These are phyloP conservation scores for Diaporthe sp. DNA, from an alignment of 2,329 filamentous ascomycete genomes.

Conservation along the genomic window DNA sequence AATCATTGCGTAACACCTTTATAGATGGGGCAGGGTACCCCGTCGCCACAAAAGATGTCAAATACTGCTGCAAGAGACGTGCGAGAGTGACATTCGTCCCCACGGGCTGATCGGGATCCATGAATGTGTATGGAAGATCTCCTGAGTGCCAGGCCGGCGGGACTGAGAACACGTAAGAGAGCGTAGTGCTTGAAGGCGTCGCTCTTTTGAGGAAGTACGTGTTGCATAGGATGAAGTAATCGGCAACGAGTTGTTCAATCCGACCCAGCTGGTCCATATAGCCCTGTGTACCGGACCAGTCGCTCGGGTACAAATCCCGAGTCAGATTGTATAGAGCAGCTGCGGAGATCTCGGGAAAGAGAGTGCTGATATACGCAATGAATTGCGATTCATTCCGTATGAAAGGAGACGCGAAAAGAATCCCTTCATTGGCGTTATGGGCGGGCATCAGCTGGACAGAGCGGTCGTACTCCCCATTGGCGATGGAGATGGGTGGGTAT, in stretches of 20 bases:
- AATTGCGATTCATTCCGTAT: neutral
- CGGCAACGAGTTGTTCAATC: neutral
- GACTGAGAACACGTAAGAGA: neutral
- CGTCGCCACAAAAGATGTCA: neutral
- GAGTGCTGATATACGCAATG: neutral
- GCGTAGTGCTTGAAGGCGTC: neutral
- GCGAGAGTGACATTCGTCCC: neutral
- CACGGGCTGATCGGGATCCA: neutral
- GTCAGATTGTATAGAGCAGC: neutral
- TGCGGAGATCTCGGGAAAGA: neutral
- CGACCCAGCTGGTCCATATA: neutral
- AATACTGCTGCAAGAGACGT: neutral
- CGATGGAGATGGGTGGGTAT: neutral
- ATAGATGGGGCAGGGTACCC: neutral
- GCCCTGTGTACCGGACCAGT: neutral
- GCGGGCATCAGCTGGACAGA: neutral
- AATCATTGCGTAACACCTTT: neutral
- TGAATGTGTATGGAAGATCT: neutral
- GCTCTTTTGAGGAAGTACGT: neutral
- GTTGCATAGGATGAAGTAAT: neutral
- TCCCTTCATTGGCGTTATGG: neutral
- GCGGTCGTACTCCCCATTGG: neutral
- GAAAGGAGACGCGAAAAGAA: neutral
- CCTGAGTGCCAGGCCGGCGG: neutral
- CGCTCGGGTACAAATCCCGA: neutral